Percentiles rank a stretch among this genome's conserved stretches.
Evolutionary conservation across 2,329 filamentous ascomycete species (phyloP).

Genomic region (Exophiala calicioides): DNA sequence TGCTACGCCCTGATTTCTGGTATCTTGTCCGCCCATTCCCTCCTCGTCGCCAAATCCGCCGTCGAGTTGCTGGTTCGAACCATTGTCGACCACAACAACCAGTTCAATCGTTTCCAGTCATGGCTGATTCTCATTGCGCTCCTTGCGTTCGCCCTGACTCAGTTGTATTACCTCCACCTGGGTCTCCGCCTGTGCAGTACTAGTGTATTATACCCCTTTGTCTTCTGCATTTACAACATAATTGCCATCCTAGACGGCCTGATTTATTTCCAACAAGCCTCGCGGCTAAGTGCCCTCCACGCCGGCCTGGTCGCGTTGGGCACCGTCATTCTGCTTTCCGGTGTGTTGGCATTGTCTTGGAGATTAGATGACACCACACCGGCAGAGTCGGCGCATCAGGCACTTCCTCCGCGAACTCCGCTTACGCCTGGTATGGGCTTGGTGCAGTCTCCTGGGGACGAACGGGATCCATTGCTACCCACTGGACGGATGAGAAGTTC

Average conservation of each 20-base stretch:
- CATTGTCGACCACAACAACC: conserved; percentile 75
- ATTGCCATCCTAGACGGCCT: conserved; percentile 95
- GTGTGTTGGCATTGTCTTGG: conserved; percentile 92
- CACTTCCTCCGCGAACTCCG: conserved; percentile 62
- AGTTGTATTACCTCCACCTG: conserved; percentile 92
- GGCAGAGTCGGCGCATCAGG: conserved; percentile 38
- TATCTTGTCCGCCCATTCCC: conserved; percentile 87
- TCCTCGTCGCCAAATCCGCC: conserved; percentile 92
- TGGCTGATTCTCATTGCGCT: conserved; percentile 87
- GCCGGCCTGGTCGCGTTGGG: conserved; percentile 76
- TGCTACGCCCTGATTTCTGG: conserved; percentile 88
- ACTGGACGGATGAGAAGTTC: conserved; percentile 31
- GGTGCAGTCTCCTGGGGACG: conserved; percentile 50
- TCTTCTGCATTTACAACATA: conserved; percentile 99
- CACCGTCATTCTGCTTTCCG: conserved; percentile 79
- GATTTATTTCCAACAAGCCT: conserved; percentile 92
- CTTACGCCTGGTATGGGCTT: conserved; percentile 81
- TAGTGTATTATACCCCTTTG: conserved; percentile 91
- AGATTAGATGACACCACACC: conserved; percentile 69
- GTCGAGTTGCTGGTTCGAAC: conserved; percentile 91
- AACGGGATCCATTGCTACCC: conserved; percentile 42
- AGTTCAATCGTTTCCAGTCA: conserved; percentile 93
- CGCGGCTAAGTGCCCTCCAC: conserved; percentile 72
- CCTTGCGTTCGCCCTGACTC: conserved; percentile 76
- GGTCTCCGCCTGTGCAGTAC: conserved; percentile 94